Percentiles rank a stretch among this genome's conserved stretches.
Evolutionary conservation across 163 green algal species (phyloP).

Genomic region (Scenedesmus sp.): DNA sequence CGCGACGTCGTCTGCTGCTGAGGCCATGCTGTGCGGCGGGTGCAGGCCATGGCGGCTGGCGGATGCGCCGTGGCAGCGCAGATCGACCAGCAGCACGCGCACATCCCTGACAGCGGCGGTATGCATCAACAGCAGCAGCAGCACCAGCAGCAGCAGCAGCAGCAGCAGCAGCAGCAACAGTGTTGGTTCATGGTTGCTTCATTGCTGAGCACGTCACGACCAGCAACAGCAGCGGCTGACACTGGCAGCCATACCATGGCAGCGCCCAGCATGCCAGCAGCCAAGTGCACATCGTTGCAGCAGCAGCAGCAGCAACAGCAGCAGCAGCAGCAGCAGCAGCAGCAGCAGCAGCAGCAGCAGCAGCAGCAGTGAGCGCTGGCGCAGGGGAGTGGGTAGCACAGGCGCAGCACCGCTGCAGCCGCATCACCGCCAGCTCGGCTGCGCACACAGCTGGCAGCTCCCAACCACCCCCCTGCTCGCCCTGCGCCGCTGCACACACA

Average conservation of each 20-base stretch:
- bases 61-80: conserved; percentile 39
- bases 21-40: conserved; percentile 75
- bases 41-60: conserved; percentile 49
- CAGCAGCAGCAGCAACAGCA: too few relatives aligned
- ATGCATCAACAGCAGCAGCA: background rate
- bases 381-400: background rate
- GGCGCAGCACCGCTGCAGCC: background rate
- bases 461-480: too few relatives aligned
- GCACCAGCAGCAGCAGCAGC: background rate
- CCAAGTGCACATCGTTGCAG: too few relatives aligned
- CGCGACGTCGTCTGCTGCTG: conserved; percentile 76
- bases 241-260: too few relatives aligned
- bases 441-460: too few relatives aligned
- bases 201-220: background rate
- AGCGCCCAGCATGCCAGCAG: background rate
- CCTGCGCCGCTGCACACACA: too few relatives aligned
- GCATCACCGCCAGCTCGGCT: background rate
- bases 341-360: background rate
- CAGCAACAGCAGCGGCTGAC: background rate
- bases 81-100: conserved; percentile 34
- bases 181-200: background rate
- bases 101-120: conserved; percentile 26
- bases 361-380: background rate
- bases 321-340: too few relatives aligned
- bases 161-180: background rate